Conservation (phyloP, 306 rosid genomes). For the Canavalia gladiata region DNA sequence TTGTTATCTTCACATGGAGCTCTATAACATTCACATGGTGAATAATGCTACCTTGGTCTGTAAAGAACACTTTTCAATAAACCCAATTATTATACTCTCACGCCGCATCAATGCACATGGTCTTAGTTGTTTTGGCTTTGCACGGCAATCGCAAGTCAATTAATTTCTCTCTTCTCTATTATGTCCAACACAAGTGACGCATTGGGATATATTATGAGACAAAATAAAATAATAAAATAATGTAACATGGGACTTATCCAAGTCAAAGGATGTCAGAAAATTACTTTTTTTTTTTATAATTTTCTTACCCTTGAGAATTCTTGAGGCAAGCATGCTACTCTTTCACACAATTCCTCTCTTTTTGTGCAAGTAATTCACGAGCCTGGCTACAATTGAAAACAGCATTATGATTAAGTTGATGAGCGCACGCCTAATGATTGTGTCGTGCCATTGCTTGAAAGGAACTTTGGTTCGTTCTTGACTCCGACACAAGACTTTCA, state of each 20-base stretch:
- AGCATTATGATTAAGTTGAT: conserved; percentile 52
- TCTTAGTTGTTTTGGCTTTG: conserved; percentile 18
- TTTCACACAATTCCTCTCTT: conserved; percentile 31
- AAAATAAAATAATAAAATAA: background rate
- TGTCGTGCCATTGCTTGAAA: conserved; percentile 70
- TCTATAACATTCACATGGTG: background rate
- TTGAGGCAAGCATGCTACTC: conserved; percentile 44
- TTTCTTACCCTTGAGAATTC: background rate
- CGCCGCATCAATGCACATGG: conserved; percentile 46
- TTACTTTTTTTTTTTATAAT: too few relatives aligned
- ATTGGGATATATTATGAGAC: background rate
- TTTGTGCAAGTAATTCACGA: conserved; percentile 38
- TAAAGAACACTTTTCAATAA: background rate
- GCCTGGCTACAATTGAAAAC: conserved; percentile 40
- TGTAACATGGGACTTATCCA: conserved; percentile 14
- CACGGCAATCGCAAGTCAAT: background rate
- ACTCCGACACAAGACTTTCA: conserved; percentile 60
- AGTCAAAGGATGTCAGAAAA: conserved; percentile 49
- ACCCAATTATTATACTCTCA: conserved; percentile 32
- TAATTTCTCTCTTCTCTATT: conserved; percentile 14
- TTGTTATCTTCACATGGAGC: background rate
- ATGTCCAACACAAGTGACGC: conserved; percentile 17
- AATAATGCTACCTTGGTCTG: conserved; percentile 23
- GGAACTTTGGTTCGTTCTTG: conserved; percentile 61
- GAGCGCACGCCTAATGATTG: conserved; percentile 80